Conservation (phyloP, 176 grass and related monocot species). For the Paspalum notatum region DNA sequence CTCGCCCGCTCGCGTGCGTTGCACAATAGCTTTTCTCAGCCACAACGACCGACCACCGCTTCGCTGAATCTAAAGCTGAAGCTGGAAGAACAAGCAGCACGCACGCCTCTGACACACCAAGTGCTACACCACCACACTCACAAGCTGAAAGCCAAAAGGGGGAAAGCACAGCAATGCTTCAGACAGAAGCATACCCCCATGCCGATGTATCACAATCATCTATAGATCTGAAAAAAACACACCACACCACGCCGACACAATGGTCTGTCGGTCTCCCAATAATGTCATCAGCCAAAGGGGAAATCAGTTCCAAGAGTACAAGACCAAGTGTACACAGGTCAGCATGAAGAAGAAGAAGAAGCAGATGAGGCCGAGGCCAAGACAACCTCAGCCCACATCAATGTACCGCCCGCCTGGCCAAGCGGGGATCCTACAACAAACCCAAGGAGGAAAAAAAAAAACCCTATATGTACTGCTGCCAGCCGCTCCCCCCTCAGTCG, state of each 20-base stretch:
- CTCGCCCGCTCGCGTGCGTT: background rate
- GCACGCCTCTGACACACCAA: conserved; percentile 17
- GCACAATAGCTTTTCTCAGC: background rate
- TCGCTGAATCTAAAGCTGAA: background rate
- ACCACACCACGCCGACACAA: background rate
- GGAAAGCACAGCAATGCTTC: conserved; percentile 13
- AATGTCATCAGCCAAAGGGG: conserved; percentile 38
- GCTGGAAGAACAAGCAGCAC: background rate
- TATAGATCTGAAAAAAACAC: conserved; percentile 30
- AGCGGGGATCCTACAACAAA: background rate
- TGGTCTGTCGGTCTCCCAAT: background rate
- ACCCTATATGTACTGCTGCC: conserved; percentile 27
- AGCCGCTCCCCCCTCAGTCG: conserved; percentile 46
- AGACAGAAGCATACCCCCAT: conserved; percentile 25
- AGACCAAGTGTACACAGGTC: conserved; percentile 57
- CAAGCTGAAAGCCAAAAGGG: conserved; percentile 14
- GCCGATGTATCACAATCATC: conserved; percentile 40
- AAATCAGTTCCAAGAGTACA: conserved; percentile 23
- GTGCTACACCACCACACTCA: background rate
- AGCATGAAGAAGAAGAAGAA: conserved; percentile 13
- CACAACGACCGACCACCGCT: background rate
- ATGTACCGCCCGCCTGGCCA: conserved; percentile 35
- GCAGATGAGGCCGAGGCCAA: conserved; percentile 34
- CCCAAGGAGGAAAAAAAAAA: conserved; percentile 38
- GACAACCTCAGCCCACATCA: conserved; percentile 16